phyloP scores from a whole-genome alignment of 1,284 basidiomycete species.

The Mycena citricolor region DNA sequence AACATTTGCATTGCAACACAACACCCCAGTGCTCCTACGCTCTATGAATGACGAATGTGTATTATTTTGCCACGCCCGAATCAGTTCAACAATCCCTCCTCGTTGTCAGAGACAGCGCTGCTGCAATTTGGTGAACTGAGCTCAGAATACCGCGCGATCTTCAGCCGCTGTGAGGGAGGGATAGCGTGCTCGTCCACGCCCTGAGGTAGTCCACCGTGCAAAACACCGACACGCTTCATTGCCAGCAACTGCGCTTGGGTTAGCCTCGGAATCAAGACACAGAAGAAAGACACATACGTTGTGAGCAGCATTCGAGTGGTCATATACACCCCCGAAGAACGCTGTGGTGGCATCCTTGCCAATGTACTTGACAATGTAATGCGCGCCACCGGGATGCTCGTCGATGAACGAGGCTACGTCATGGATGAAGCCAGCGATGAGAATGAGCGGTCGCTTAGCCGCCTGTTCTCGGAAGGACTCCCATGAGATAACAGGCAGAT shows the following conservation, averaged over 20 bases:
- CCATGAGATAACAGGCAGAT: conserved; percentile 74
- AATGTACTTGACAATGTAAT: conserved; percentile 61
- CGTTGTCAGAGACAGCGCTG: too few relatives aligned
- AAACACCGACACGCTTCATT: conserved; percentile 77
- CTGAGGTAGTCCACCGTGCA: conserved; percentile 46
- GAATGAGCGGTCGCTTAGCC: conserved; percentile 62
- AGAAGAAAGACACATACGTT: conserved; percentile 42
- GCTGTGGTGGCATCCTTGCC: conserved; percentile 79
- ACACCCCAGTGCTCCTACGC: too few relatives aligned
- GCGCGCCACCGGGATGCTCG: conserved; percentile 78
- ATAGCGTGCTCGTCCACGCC: conserved; percentile 9
- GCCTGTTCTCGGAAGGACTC: conserved; percentile 69
- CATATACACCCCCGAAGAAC: conserved; percentile 84
- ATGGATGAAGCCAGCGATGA: conserved; percentile 78
- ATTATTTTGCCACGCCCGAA: too few relatives aligned
- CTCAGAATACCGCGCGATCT: conserved; percentile 21
- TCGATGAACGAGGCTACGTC: conserved; percentile 74
- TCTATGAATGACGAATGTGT: too few relatives aligned
- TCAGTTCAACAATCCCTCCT: too few relatives aligned
- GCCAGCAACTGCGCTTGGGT: conserved; percentile 54
- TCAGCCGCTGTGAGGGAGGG: conserved; percentile 19
- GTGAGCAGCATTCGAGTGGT: conserved; percentile 82
- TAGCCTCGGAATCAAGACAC: not conserved
- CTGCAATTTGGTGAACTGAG: too few relatives aligned
- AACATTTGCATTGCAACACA: too few relatives aligned